Percentiles rank a stretch among this genome's conserved stretches.
Conservation (phyloP, 1,284 basidiomycete species). For the Phlebopus sp. region DNA sequence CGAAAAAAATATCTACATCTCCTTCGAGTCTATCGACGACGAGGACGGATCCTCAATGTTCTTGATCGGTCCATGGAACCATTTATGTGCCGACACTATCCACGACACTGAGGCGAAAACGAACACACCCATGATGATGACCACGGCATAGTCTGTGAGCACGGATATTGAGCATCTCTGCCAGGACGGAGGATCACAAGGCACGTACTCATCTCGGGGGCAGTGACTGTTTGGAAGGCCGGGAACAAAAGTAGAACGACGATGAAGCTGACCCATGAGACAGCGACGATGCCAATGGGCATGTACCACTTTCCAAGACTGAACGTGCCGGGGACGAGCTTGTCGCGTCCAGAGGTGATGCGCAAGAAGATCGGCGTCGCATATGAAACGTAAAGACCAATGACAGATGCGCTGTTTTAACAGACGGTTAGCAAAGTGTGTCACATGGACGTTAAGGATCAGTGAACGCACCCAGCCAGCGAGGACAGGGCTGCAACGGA, state of each 20-base stretch:
- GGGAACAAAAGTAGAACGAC: constrained; percentile 62
- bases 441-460: not conserved
- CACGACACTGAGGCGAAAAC: constrained; percentile 62
- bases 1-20: constrained; percentile 6
- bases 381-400: constrained; percentile 66
- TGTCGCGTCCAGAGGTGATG: constrained; percentile 62
- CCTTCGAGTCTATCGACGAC: constrained; percentile 18
- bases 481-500: constrained; percentile 60
- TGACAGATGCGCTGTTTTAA: constrained; percentile 56
- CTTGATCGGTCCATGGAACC: constrained; percentile 67
- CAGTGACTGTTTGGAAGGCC: constrained; percentile 37
- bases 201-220: constrained; percentile 55
- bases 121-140: constrained; percentile 63
- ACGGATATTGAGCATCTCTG: constrained; percentile 1
- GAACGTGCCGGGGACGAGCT: constrained; percentile 58
- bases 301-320: constrained; percentile 57
- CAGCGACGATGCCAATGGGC: constrained; percentile 57
- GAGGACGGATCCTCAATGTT: constrained; percentile 44
- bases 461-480: constrained; percentile 54
- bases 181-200: not conserved
- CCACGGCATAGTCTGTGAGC: constrained; percentile 60
- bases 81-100: constrained; percentile 63
- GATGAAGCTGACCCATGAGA: constrained; percentile 66
- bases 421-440: constrained; percentile 3
- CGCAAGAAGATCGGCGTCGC: constrained; percentile 66